A percentile compares a stretch with the other conserved stretches of the same genome.
phyloP scores from a whole-genome alignment of 768 basidiomycete genomes.

The Floccularia luteovirens region DNA sequence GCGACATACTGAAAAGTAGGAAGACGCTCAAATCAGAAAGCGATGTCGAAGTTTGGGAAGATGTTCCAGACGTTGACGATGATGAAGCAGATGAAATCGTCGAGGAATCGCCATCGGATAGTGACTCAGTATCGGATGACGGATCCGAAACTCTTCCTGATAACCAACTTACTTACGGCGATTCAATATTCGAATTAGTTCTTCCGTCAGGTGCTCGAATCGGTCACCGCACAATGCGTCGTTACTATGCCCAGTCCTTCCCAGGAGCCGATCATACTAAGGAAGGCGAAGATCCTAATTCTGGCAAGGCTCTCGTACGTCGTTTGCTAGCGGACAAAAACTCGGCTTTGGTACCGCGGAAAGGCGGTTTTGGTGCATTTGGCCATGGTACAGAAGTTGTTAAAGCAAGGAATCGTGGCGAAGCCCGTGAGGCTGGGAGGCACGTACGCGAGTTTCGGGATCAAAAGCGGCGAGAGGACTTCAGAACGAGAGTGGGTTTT shows the following conservation, averaged over 20 bases:
- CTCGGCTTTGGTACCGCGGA: slow-evolving; percentile 75
- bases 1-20: slow-evolving; percentile 18
- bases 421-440: slow-evolving; percentile 86
- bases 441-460: slow-evolving; percentile 83
- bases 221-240: slow-evolving; percentile 81
- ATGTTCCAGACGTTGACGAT: slow-evolving; percentile 30
- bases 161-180: slow-evolving; percentile 65
- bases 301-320: slow-evolving; percentile 71
- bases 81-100: slow-evolving; percentile 36
- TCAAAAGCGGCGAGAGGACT: slow-evolving; percentile 68
- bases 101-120: slow-evolving; percentile 25
- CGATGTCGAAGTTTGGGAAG: slow-evolving; percentile 26
- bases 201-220: slow-evolving; percentile 90
- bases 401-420: slow-evolving; percentile 89
- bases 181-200: slow-evolving; percentile 80
- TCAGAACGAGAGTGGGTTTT: slow-evolving; percentile 78
- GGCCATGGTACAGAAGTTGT: slow-evolving; percentile 78
- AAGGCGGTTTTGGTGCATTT: slow-evolving; percentile 82
- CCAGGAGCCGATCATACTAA: slow-evolving; percentile 28
- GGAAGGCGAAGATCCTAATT: slow-evolving; percentile 56
- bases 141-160: slow-evolving; percentile 35
- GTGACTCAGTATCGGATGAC: slow-evolving; percentile 16
- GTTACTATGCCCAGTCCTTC: slow-evolving; percentile 85
- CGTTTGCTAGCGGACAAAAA: slow-evolving; percentile 76
- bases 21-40: slow-evolving; percentile 14